Evolutionary conservation across 192 early-diverging fungal genomes (phyloP).

Genomic region (Coemansia sp.): DNA sequence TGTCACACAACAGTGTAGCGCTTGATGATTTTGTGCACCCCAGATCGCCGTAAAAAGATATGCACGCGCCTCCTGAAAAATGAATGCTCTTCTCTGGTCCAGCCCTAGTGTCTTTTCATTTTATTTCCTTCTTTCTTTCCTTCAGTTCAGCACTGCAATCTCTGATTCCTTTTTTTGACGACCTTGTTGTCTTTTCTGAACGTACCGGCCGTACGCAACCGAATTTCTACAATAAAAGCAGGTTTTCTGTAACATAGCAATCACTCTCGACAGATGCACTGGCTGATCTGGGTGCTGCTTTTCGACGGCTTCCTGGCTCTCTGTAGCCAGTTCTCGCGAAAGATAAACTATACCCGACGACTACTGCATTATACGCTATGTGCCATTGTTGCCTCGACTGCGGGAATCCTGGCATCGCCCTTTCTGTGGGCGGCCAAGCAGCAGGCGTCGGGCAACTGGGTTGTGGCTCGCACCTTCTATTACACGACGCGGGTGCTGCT

Average conservation of each 20-base stretch:
- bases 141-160: too few relatives aligned
- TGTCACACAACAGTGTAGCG: too few relatives aligned
- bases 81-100: too few relatives aligned
- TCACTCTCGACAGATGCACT: conserved; percentile 31
- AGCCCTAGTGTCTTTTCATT: too few relatives aligned
- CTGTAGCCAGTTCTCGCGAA: conserved; percentile 36
- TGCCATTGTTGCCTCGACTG: conserved; percentile 46
- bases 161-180: too few relatives aligned
- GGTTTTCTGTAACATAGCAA: not conserved
- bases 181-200: not conserved
- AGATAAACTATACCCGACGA: conserved; percentile 26
- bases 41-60: too few relatives aligned
- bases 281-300: conserved; percentile 34
- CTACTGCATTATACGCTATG: conserved; percentile 36
- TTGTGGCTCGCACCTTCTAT: conserved; percentile 63
- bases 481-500: conserved; percentile 52
- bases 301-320: conserved; percentile 30
- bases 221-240: not conserved
- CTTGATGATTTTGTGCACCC: too few relatives aligned
- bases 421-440: conserved; percentile 60
- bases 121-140: too few relatives aligned
- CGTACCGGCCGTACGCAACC: not conserved
- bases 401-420: conserved; percentile 58
- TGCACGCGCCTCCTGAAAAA: too few relatives aligned
- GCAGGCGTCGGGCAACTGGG: conserved; percentile 64